Conservation (phyloP, 1,139 yeast species). For the Lodderomyces parapsilosis region DNA sequence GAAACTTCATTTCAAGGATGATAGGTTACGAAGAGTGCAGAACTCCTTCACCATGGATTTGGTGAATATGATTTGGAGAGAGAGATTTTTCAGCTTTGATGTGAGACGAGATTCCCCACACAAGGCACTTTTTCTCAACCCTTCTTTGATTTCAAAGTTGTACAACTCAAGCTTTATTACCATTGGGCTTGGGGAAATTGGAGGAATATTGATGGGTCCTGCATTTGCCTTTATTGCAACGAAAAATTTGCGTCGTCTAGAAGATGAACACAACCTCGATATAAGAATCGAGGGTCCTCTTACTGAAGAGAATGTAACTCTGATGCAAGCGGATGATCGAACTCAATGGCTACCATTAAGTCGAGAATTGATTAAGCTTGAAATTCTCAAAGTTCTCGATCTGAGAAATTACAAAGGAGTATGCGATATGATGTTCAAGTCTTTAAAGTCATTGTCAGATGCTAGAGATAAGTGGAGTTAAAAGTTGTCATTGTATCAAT, state of each 20-base stretch:
- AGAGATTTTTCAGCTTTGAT: constrained; percentile 31
- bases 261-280: constrained; percentile 42
- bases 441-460: constrained; percentile 41
- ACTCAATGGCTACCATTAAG: constrained; percentile 29
- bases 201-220: constrained; percentile 56
- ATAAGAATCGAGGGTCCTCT: constrained; percentile 49
- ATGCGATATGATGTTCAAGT: constrained; percentile 44
- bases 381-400: constrained; percentile 35
- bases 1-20: constrained; percentile 18
- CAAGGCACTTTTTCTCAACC: constrained; percentile 43
- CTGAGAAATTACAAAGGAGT: constrained; percentile 41
- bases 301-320: constrained; percentile 28
- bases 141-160: constrained; percentile 24
- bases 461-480: constrained; percentile 18
- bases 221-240: constrained; percentile 50
- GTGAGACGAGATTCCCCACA: constrained; percentile 15
- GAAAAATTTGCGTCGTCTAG: constrained; percentile 44
- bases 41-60: constrained; percentile 59
- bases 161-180: constrained; percentile 29
- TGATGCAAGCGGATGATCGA: constrained; percentile 19
- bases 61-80: constrained; percentile 65
- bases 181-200: constrained; percentile 22
- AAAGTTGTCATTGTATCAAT: no score
- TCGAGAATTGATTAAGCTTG: constrained; percentile 40
- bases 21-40: constrained; percentile 35